Conservation (phyloP, 495 filamentous ascomycete genomes). For the Glutinoglossum americanum region DNA sequence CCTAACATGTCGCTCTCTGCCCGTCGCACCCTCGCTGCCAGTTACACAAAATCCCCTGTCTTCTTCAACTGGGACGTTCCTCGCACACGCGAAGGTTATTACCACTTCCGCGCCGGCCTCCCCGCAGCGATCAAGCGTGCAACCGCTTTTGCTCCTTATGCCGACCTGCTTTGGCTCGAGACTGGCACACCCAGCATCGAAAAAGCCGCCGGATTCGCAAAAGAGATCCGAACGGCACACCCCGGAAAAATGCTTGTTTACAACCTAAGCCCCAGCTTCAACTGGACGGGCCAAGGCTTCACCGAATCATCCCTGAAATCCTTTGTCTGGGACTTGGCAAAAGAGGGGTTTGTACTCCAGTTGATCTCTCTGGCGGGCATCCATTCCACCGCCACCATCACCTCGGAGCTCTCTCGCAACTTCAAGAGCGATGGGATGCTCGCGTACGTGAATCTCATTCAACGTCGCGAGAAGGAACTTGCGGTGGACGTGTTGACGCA, state of each 20-base stretch:
- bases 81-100: slow-evolving; percentile 85
- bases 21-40: slow-evolving; percentile 46
- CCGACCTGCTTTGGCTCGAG: slow-evolving; percentile 93
- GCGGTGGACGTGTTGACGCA: slow-evolving; percentile 91
- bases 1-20: slow-evolving; percentile 54
- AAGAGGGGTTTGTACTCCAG: slow-evolving; percentile 87
- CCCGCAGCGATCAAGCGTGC: slow-evolving; percentile 80
- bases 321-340: slow-evolving; percentile 90
- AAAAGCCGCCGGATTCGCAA: slow-evolving; percentile 52
- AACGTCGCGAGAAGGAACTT: slow-evolving; percentile 72
- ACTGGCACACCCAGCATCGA: slow-evolving; percentile 70
- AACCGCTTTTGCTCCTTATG: slow-evolving; percentile 73
- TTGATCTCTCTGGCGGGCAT: slow-evolving; percentile 79
- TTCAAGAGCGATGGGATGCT: slow-evolving; percentile 89
- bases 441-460: slow-evolving; percentile 82
- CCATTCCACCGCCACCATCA: slow-evolving; percentile 75
- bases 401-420: slow-evolving; percentile 53
- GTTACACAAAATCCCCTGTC: slow-evolving; percentile 42
- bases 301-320: slow-evolving; percentile 51
- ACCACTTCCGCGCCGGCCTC: slow-evolving; percentile 84
- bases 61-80: slow-evolving; percentile 82
- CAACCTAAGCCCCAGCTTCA: slow-evolving; percentile 89
- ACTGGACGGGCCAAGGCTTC: slow-evolving; percentile 95
- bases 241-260: slow-evolving; percentile 85
- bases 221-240: slow-evolving; percentile 38